Conservation (phyloP, 2,329 filamentous ascomycete species). For the Rhynchosporium secalis region DNA sequence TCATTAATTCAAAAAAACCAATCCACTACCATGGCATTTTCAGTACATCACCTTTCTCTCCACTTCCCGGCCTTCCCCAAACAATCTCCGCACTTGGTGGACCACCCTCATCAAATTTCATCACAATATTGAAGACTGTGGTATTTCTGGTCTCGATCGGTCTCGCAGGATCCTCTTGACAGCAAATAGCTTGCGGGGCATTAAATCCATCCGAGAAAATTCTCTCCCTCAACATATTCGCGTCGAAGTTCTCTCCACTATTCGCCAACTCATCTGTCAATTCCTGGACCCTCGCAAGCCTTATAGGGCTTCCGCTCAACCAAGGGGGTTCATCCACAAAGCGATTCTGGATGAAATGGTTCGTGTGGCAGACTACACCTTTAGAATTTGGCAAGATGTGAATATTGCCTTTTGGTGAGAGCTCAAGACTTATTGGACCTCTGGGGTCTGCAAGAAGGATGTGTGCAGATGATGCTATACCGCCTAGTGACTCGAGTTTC, state of each 20-base stretch:
- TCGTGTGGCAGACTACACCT: constrained; percentile 37
- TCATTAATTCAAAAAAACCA: no score
- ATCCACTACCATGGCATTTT: constrained; percentile 25
- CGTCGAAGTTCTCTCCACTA: constrained; percentile 25
- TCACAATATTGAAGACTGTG: constrained; percentile 43
- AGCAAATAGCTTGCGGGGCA: constrained; percentile 42
- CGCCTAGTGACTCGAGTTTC: constrained; percentile 48
- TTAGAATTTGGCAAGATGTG: constrained; percentile 28
- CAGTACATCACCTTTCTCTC: constrained; percentile 24
- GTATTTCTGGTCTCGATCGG: constrained; percentile 38
- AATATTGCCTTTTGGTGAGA: constrained; percentile 38
- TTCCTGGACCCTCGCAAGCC: constrained; percentile 36
- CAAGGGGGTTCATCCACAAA: constrained; percentile 40
- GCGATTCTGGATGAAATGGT: constrained; percentile 39
- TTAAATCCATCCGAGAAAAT: constrained; percentile 43
- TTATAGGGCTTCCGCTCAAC: constrained; percentile 40
- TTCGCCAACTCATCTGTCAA: constrained; percentile 35
- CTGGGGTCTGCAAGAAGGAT: constrained; percentile 52
- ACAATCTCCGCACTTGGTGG: constrained; percentile 41
- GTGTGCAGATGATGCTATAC: constrained; percentile 54
- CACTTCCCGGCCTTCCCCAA: constrained; percentile 25
- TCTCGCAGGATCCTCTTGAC: constrained; percentile 36
- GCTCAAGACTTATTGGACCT: constrained; percentile 48
- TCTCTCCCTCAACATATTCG: constrained; percentile 36
- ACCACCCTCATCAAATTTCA: constrained; percentile 33